Evolutionary conservation across 345 rosid species (phyloP), one percentile per base, ranked within the genome.

Genomic region (Leavenworthia alabamica): DNA sequence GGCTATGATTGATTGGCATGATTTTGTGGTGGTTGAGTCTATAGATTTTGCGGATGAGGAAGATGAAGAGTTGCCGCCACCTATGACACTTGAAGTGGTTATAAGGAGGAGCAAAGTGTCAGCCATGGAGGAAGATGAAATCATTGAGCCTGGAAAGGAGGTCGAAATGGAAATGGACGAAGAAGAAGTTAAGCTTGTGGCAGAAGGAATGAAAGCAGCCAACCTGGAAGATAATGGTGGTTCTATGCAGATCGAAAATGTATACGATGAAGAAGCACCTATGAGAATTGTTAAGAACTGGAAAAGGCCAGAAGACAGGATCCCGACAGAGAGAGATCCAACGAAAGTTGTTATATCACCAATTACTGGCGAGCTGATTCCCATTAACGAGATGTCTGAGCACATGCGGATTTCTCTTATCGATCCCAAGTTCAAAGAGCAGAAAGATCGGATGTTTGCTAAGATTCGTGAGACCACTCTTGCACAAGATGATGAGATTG

Each of bases 1-100:
- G 96, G 89, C 87, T 27, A 81, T 84, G 95, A 89, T 89, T 64
- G 97, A 86, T 70, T 89, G 97, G 95, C 95, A 86, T 80, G 95
- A 86, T 73, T 89, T 89, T 70, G 95, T 75, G 47, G 95, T 79
- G 66, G 97, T 89, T 4, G 95, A 89, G 65, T 48, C 82, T 0
- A 86, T 89, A 37, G 97, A 86, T 44, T 89, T 89, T 81, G 95
- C 74, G n/a, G 95, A 89, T 66, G 97, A 84, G 45, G 97, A 89
- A 67, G 97, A 89, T 51, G 91, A 89, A 9, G 91, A 80, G 60
- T 72, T 86, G 53, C 95, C 88, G 12, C 86, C 83, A 11, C 95
- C 95, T 23, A 81, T 86, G 97, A 86, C 97, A 46, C 81, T 84
- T 66, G 97, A 86, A 42, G 97, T 84, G 74, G 91, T 84, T 52